These are phyloP conservation scores for Tetrapisispora pingtungensis DNA, from an alignment of 805 yeast species.

Conservation along the genomic window DNA sequence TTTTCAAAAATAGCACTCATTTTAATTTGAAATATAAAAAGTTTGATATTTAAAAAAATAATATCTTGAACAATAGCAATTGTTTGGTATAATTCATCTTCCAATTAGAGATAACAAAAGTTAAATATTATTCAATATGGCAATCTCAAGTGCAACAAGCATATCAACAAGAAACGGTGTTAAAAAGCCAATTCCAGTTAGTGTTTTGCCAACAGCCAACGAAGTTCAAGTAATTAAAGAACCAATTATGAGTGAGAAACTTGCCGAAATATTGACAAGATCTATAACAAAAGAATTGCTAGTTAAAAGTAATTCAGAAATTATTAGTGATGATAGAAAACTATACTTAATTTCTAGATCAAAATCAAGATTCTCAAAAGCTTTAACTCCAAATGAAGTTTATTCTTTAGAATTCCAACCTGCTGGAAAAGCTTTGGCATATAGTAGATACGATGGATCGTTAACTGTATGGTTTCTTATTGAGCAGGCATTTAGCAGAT, in stretches of 20 bases:
- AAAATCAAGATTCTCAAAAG: constrained; percentile 16
- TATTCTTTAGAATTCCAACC: constrained; percentile 21
- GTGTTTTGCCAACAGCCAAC: not conserved
- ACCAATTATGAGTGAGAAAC: not conserved
- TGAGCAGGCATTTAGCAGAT: constrained; percentile 6
- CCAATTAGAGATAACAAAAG: not conserved
- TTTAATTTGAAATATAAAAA: too few relatives aligned
- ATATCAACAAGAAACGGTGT: not conserved
- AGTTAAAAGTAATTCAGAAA: constrained; percentile 2
- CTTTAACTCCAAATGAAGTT: constrained; percentile 14
- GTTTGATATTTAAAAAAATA: too few relatives aligned
- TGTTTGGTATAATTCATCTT: too few relatives aligned
- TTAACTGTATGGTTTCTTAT: constrained; percentile 19
- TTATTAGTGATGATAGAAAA: constrained; percentile 19
- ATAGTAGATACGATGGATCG: constrained; percentile 26
- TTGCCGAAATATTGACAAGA: constrained; percentile 2
- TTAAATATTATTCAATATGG: not conserved
- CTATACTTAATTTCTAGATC: constrained; percentile 9
- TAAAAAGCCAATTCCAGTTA: not conserved
- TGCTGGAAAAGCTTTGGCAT: constrained; percentile 19
- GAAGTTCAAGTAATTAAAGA: not conserved
- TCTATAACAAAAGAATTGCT: constrained; percentile 3
- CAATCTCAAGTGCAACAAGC: not conserved
- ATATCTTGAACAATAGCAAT: too few relatives aligned
- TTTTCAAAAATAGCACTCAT: too few relatives aligned